Conservation (phyloP, 192 early-diverging fungal genomes). For the Coemansia pectinata region DNA sequence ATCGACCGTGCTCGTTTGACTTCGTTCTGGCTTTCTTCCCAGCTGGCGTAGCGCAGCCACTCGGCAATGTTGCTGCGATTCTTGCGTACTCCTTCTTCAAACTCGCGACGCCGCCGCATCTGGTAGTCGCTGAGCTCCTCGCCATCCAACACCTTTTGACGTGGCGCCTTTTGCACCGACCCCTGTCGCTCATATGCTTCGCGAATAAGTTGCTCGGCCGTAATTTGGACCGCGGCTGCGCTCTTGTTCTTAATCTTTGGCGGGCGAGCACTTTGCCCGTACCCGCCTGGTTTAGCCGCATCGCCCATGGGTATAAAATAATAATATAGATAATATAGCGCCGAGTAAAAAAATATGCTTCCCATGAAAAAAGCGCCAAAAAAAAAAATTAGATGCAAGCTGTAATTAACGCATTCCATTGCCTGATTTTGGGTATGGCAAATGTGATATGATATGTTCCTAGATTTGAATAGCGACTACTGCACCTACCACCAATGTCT, state of each 20-base stretch:
- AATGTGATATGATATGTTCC: not conserved
- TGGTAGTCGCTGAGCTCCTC: slow-evolving; percentile 94
- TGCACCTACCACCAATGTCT: too few relatives aligned
- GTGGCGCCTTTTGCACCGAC: slow-evolving; percentile 66
- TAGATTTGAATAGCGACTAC: too few relatives aligned
- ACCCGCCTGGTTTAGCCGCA: slow-evolving; percentile 32
- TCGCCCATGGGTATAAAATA: slow-evolving; percentile 3
- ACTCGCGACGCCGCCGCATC: slow-evolving; percentile 87
- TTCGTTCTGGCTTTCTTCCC: slow-evolving; percentile 93
- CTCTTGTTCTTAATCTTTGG: slow-evolving; percentile 96
- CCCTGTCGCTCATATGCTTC: slow-evolving; percentile 85
- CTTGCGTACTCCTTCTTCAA: slow-evolving; percentile 86
- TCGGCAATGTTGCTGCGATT: slow-evolving; percentile 84
- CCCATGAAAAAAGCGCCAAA: too few relatives aligned
- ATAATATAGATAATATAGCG: not conserved
- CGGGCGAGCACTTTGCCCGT: slow-evolving; percentile 30
- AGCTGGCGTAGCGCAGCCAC: slow-evolving; percentile 95
- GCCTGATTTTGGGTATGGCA: slow-evolving; percentile 2
- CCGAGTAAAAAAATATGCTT: not conserved
- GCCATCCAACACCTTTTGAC: slow-evolving; percentile 86
- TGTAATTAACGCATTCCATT: slow-evolving; percentile 7
- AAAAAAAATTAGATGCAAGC: not conserved
- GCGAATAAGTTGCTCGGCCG: slow-evolving; percentile 96
- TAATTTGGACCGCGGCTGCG: slow-evolving; percentile 96
- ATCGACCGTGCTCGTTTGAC: slow-evolving; percentile 81